These are phyloP conservation scores for Senna tora DNA, from an alignment of 306 rosid genomes.

Conservation along the genomic window DNA sequence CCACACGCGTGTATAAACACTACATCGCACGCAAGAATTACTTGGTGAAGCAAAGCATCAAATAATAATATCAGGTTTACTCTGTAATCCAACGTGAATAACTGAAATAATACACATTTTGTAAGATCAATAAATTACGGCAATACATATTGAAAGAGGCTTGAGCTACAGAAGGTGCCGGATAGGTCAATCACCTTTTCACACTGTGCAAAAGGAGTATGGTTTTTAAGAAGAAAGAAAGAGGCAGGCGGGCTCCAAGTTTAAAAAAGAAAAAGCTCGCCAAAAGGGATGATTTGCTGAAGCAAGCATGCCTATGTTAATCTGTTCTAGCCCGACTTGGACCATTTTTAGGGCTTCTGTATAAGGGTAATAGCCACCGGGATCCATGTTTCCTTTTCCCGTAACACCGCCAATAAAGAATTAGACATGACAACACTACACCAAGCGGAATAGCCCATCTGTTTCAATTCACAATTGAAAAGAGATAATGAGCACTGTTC, in stretches of 20 bases:
- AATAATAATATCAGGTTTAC: constrained; percentile 21
- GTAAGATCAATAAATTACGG: constrained; percentile 25
- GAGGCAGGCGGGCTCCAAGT: constrained; percentile 22
- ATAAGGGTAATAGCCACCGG: constrained; percentile 74
- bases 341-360: constrained; percentile 60
- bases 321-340: constrained; percentile 74
- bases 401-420: constrained; percentile 89
- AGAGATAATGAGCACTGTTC: neutral
- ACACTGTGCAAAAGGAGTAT: constrained; percentile 6
- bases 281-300: constrained; percentile 26
- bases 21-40: too few relatives aligned
- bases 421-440: constrained; percentile 48
- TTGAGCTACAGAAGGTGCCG: constrained; percentile 24
- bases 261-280: constrained; percentile 42
- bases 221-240: neutral
- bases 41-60: neutral
- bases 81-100: constrained; percentile 27
- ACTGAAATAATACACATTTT: constrained; percentile 13
- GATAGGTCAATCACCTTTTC: constrained; percentile 27
- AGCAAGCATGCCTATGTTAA: constrained; percentile 42
- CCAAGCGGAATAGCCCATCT: constrained; percentile 97
- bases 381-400: constrained; percentile 76
- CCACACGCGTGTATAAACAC: too few relatives aligned
- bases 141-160: constrained; percentile 16
- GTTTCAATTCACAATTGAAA: constrained; percentile 39